Percentiles rank a stretch among this genome's conserved stretches.
phyloP scores from a whole-genome alignment of 768 basidiomycete species.

The Auricularia auricula-judae region DNA sequence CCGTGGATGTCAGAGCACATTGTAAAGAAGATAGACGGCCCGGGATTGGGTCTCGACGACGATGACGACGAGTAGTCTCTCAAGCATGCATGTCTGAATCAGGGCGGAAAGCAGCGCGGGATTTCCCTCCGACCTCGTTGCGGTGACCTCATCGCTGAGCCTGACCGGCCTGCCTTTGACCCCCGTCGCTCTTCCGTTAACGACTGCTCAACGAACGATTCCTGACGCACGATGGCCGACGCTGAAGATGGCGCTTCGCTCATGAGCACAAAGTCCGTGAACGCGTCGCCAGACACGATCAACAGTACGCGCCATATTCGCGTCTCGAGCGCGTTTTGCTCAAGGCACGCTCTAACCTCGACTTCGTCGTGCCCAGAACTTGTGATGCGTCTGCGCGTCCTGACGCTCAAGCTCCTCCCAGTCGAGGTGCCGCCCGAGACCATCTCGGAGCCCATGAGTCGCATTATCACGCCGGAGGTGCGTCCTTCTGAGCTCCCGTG shows the following conservation, averaged over 20 bases:
- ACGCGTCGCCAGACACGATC: conserved; percentile 58
- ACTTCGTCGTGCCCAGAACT: conserved; percentile 40
- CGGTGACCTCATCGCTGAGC: no score
- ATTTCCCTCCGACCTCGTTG: no score
- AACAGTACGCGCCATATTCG: conserved; percentile 42
- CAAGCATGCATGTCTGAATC: no score
- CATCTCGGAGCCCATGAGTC: conserved; percentile 67
- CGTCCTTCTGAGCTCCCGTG: background rate
- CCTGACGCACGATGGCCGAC: background rate
- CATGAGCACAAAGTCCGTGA: conserved; percentile 33
- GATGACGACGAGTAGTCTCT: background rate
- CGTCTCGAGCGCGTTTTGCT: background rate
- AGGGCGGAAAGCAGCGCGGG: no score
- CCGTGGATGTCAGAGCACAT: conserved; percentile 69
- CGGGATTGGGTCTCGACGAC: conserved; percentile 43
- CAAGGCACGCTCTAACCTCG: background rate
- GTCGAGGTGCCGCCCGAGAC: conserved; percentile 59
- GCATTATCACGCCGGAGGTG: conserved; percentile 61
- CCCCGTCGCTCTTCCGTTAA: no score
- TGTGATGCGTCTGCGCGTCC: conserved; percentile 63
- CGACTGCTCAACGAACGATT: no score
- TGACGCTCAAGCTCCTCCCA: conserved; percentile 68
- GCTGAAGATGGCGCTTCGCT: conserved; percentile 35
- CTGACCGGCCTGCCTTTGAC: no score
- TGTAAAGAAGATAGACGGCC: conserved; percentile 54